Evolutionary conservation across 169 alveolate species (phyloP).

Genomic region (Amoebophrya sp.): DNA sequence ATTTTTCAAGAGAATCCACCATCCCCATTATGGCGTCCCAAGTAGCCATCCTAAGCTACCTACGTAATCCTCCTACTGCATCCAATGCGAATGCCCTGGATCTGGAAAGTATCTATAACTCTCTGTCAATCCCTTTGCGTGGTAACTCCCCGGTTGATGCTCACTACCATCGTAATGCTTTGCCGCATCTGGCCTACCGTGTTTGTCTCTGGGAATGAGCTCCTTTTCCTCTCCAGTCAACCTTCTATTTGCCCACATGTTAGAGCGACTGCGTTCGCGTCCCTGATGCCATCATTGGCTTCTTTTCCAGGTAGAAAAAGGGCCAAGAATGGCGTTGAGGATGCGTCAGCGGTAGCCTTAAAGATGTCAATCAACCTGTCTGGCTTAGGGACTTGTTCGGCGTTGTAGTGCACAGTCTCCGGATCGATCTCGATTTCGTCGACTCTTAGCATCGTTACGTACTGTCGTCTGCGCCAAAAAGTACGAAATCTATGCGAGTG

Average conservation of each 20-base stretch:
- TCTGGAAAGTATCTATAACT: conserved; percentile 42
- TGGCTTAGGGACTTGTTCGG: neutral
- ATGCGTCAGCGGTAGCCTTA: too few species aligned
- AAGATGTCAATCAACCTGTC: conserved; percentile 12
- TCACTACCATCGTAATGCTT: conserved; percentile 42
- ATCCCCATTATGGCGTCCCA: too few species aligned
- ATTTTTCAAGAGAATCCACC: too few species aligned
- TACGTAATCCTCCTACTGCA: too few species aligned
- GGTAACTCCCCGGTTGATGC: conserved; percentile 51
- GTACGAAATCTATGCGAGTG: neutral
- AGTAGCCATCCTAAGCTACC: too few species aligned
- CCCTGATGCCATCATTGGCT: too few species aligned
- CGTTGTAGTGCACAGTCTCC: neutral
- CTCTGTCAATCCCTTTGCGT: conserved; percentile 47
- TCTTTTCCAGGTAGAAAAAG: too few species aligned
- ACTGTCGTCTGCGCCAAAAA: conserved; percentile 55
- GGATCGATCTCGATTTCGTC: conserved; percentile 56
- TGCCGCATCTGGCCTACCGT: conserved; percentile 38
- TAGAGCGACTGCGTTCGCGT: too few species aligned
- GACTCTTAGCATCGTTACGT: conserved; percentile 61
- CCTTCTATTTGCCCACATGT: neutral
- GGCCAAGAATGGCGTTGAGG: too few species aligned
- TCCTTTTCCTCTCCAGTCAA: neutral
- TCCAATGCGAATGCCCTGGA: conserved; percentile 17
- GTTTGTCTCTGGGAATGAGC: conserved; percentile 29